Conservation (phyloP, 1,139 yeast genomes). For the Yamadazyma sp. region DNA sequence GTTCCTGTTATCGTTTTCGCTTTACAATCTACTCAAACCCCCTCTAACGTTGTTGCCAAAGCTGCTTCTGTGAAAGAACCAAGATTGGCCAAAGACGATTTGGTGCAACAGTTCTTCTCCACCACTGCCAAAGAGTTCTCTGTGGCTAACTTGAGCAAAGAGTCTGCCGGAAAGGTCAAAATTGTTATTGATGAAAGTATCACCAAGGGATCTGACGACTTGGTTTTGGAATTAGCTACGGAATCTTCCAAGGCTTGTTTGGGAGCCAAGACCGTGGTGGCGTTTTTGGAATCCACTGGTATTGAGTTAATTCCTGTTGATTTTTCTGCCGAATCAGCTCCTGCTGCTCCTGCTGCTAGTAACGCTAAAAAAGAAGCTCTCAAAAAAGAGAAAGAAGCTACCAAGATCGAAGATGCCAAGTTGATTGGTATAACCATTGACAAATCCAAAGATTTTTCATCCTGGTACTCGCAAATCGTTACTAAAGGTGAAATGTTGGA, state of each 20-base stretch:
- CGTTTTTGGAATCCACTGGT: constrained; percentile 56
- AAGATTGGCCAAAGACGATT: constrained; percentile 80
- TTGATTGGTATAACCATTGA: constrained; percentile 95
- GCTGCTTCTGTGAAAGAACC: constrained; percentile 80
- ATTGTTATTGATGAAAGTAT: constrained; percentile 64
- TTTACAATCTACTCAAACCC: constrained; percentile 67
- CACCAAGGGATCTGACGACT: constrained; percentile 35
- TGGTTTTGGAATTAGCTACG: constrained; percentile 58
- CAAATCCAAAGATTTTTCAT: constrained; percentile 86
- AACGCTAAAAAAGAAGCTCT: constrained; percentile 26
- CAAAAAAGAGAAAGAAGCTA: constrained; percentile 42
- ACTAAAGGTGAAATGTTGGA: constrained; percentile 98
- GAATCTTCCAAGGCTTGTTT: constrained; percentile 58
- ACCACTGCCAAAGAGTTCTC: constrained; percentile 67
- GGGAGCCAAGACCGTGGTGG: constrained; percentile 51
- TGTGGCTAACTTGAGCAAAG: constrained; percentile 54
- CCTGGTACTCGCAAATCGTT: constrained; percentile 95
- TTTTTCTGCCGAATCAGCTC: constrained; percentile 49
- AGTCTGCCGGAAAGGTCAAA: constrained; percentile 62
- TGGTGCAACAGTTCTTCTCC: constrained; percentile 65
- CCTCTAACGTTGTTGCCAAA: constrained; percentile 62
- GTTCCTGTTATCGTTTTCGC: constrained; percentile 84
- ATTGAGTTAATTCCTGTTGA: constrained; percentile 59
- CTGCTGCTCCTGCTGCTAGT: constrained; percentile 21
- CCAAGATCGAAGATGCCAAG: constrained; percentile 82